Percentiles rank a stretch among this genome's conserved stretches.
These are phyloP conservation scores for Fusarium transvaalense DNA, from an alignment of 2,329 filamentous ascomycete species.

Conservation along the genomic window DNA sequence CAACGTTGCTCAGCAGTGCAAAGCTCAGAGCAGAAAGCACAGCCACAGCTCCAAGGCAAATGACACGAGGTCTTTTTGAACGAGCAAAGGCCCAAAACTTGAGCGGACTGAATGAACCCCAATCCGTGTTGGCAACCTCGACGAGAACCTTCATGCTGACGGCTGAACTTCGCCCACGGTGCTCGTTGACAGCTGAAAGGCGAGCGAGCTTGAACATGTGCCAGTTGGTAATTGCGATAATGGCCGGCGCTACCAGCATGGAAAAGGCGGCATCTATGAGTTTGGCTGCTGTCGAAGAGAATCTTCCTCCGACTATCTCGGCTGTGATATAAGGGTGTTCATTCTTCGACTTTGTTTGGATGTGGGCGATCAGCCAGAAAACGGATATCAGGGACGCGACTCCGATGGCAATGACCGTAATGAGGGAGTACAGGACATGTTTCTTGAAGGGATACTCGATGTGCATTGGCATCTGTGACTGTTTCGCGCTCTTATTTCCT, in stretches of 20 bases:
- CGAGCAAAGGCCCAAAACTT: conserved; percentile 29
- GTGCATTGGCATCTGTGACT: not conserved
- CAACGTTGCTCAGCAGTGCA: conserved; percentile 20
- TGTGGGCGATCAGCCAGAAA: conserved; percentile 24
- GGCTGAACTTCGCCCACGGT: conserved; percentile 15
- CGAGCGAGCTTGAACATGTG: conserved; percentile 39
- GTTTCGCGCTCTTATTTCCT: not conserved
- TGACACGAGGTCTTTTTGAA: conserved; percentile 25
- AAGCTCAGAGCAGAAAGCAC: conserved; percentile 30
- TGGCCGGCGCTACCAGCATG: conserved; percentile 25
- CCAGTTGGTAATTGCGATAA: conserved; percentile 26
- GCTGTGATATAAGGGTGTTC: conserved; percentile 17
- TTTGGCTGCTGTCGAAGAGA: conserved; percentile 28
- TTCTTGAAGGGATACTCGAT: conserved; percentile 11
- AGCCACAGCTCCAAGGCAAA: conserved; percentile 21
- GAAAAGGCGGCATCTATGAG: conserved; percentile 35
- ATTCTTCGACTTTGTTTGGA: conserved; percentile 1
- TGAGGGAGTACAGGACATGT: conserved; percentile 29
- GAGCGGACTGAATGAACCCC: conserved; percentile 32
- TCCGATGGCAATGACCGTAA: conserved; percentile 4
- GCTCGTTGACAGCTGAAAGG: conserved; percentile 32
- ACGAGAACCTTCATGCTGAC: conserved; percentile 35
- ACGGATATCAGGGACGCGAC: not conserved
- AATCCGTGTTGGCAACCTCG: conserved; percentile 31
- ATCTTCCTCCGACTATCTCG: conserved; percentile 12